Percentiles rank a stretch among this genome's conserved stretches.
phyloP scores from a whole-genome alignment of 1,284 basidiomycete species.

The Cryptococcus amylolentus region DNA sequence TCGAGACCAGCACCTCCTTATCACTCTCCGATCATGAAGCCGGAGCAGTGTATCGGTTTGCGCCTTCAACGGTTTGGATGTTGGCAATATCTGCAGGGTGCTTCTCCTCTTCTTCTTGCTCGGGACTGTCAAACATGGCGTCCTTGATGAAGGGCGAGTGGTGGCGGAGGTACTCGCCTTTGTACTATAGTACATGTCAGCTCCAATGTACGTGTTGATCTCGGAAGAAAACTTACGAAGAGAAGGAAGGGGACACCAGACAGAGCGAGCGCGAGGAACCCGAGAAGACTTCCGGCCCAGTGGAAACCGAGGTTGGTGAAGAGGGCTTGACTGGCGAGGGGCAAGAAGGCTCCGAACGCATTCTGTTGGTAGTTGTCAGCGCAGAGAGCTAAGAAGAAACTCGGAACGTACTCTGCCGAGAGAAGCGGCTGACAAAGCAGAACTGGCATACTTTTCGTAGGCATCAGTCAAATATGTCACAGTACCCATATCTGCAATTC shows the following conservation, averaged over 20 bases:
- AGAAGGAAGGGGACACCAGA: constrained; percentile 16
- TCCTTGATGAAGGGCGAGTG: constrained; percentile 7
- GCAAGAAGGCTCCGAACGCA: constrained; percentile 10
- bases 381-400: background rate
- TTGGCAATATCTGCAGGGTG: too few relatives aligned
- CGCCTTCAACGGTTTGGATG: too few relatives aligned
- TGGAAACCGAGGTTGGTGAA: constrained; percentile 16
- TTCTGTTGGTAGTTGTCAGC: background rate
- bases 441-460: constrained; percentile 13
- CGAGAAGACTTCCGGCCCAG: constrained; percentile 12
- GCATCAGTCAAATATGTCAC: constrained; percentile 13
- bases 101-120: background rate
- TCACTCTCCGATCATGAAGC: too few relatives aligned
- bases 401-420: constrained; percentile 1
- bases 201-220: background rate
- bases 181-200: background rate
- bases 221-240: constrained; percentile 1
- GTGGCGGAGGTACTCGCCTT: constrained; percentile 8
- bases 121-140: constrained; percentile 5
- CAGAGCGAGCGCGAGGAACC: constrained; percentile 10
- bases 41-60: too few relatives aligned
- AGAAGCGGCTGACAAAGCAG: constrained; percentile 12
- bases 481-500: constrained; percentile 8
- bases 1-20: too few relatives aligned
- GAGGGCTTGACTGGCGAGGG: constrained; percentile 10